Evolutionary conservation across 805 yeast species (phyloP).

Genomic region (Saccharomycopsis selenospora): DNA sequence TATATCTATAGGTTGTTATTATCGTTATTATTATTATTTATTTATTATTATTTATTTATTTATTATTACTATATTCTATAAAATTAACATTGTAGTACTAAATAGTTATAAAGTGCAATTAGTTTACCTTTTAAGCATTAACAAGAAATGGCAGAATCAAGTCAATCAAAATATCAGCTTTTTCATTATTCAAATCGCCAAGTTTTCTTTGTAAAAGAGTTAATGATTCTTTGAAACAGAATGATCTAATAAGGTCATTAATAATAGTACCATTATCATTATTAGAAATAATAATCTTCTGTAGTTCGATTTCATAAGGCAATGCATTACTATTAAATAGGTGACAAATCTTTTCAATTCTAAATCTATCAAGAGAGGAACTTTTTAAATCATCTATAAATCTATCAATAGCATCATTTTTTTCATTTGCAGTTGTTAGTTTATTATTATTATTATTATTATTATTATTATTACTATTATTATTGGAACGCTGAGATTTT

Average conservation of each 20-base stretch:
- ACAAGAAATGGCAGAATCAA: too few species aligned
- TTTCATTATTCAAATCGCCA: too few species aligned
- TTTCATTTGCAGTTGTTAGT: neutral
- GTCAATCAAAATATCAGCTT: too few species aligned
- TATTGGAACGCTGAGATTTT: too few species aligned
- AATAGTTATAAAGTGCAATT: too few species aligned
- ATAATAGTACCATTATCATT: neutral
- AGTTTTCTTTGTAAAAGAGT: too few species aligned
- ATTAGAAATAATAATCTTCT: neutral
- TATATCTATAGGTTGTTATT: too few species aligned
- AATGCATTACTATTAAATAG: neutral
- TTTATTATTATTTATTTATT: too few species aligned
- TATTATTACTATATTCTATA: too few species aligned
- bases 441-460: conserved; percentile 2
- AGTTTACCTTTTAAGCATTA: too few species aligned
- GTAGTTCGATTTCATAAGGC: neutral
- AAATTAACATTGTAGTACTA: too few species aligned
- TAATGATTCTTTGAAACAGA: conserved; percentile 3
- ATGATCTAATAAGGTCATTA: neutral
- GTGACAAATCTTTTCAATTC: conserved; percentile 4
- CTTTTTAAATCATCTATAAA: conserved; percentile 2
- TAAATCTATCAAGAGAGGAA: conserved; percentile 6
- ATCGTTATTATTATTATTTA: too few species aligned
- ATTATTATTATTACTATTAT: neutral
- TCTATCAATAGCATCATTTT: neutral